Conservation (phyloP, 2,329 filamentous ascomycete species). For the Pestalotiopsis fici region DNA sequence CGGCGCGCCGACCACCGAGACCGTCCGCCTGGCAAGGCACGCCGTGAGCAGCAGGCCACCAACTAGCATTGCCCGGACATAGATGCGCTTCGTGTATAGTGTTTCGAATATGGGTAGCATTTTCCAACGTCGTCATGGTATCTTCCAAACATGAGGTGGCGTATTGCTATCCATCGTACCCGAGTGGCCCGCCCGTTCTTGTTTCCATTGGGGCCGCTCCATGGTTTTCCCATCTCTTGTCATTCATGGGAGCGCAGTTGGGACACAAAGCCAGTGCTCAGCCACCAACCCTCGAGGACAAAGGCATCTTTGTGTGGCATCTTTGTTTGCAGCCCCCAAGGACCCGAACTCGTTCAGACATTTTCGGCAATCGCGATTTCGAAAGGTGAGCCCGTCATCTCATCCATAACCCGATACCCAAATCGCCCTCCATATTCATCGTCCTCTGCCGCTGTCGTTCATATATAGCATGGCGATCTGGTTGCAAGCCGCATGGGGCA, state of each 20-base stretch:
- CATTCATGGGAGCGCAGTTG: background rate
- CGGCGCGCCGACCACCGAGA: slow-evolving; percentile 6
- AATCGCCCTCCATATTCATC: background rate
- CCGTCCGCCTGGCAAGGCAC: slow-evolving; percentile 13
- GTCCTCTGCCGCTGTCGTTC: background rate
- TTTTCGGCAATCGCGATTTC: background rate
- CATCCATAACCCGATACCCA: background rate
- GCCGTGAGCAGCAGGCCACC: slow-evolving; percentile 17
- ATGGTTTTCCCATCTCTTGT: background rate
- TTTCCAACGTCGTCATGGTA: background rate
- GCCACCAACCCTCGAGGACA: background rate
- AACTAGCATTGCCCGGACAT: slow-evolving; percentile 19
- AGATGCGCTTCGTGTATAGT: slow-evolving; percentile 19
- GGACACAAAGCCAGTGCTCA: background rate
- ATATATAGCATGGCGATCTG: background rate
- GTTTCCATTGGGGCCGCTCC: background rate
- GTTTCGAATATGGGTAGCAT: slow-evolving; percentile 16
- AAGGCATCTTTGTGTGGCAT: background rate
- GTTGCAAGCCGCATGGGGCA: background rate
- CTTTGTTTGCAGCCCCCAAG: background rate
- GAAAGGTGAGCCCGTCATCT: background rate
- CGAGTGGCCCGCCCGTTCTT: background rate
- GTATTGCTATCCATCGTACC: background rate
- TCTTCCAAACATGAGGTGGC: background rate
- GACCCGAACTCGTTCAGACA: background rate